phyloP scores from a whole-genome alignment of 306 rosid species.

The Ceratonia siliqua region DNA sequence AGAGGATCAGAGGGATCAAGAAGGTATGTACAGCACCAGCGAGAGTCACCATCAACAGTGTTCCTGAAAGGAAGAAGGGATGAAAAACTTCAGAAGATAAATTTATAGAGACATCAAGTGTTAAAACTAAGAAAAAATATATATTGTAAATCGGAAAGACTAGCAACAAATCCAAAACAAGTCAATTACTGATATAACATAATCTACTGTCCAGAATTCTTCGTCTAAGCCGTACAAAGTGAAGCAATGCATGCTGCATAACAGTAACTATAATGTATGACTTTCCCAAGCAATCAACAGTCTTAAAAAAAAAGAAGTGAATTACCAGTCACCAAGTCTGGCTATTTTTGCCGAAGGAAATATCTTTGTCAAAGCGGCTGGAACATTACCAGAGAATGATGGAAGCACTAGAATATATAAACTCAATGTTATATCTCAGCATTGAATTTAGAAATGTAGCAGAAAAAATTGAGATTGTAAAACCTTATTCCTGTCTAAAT shows the following conservation, averaged over 20 bases:
- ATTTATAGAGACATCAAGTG: conserved; percentile 22
- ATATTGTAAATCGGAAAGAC: conserved; percentile 1
- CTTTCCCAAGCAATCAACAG: conserved; percentile 21
- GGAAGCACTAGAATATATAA: conserved; percentile 71
- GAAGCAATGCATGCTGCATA: not conserved
- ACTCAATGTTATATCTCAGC: conserved; percentile 21
- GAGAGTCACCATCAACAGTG: conserved; percentile 72
- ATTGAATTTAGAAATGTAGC: conserved; percentile 13
- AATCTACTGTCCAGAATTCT: conserved; percentile 5
- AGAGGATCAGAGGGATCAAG: conserved; percentile 94
- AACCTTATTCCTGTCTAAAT: conserved; percentile 4
- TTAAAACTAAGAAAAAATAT: not conserved
- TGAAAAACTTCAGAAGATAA: conserved; percentile 35
- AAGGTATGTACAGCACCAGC: conserved; percentile 94
- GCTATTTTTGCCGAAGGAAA: conserved; percentile 86
- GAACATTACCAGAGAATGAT: conserved; percentile 95
- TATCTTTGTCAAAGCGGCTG: conserved; percentile 66
- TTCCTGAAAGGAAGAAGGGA: conserved; percentile 54
- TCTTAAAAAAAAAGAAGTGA: conserved; percentile 15
- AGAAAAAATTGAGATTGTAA: conserved; percentile 11
- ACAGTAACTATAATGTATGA: conserved; percentile 21
- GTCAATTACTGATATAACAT: conserved; percentile 4
- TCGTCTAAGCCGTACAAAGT: conserved; percentile 1
- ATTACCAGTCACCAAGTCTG: conserved; percentile 93
- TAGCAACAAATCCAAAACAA: conserved; percentile 15